Evolutionary conservation across 768 basidiomycete genomes (phyloP).

Genomic region (Hemileccinum impolitum): DNA sequence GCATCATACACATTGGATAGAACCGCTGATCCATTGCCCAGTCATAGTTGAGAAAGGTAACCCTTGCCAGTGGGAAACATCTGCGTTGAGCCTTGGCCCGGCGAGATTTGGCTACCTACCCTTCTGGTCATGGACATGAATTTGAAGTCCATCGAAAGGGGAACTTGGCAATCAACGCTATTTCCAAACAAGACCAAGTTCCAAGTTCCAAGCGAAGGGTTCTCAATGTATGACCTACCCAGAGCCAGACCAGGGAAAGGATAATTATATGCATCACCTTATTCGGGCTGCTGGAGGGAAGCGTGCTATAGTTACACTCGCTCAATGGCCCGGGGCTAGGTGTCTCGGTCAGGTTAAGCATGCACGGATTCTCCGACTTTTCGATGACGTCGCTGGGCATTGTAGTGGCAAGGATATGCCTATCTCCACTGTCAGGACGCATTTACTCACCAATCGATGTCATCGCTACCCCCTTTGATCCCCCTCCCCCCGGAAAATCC

Average conservation of each 20-base stretch:
- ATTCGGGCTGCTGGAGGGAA: constrained; percentile 21
- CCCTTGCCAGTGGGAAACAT: constrained; percentile 4
- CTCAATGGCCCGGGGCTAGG: too few relatives aligned
- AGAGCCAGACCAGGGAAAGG: background rate
- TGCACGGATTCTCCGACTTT: background rate
- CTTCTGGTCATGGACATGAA: constrained; percentile 47
- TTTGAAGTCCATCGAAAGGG: constrained; percentile 39
- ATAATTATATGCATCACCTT: constrained; percentile 35
- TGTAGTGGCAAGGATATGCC: background rate
- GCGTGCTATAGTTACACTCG: background rate
- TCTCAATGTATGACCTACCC: constrained; percentile 47
- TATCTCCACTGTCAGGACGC: too few relatives aligned
- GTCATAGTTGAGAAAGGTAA: constrained; percentile 20
- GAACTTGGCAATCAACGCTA: constrained; percentile 52
- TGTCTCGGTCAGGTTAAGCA: background rate
- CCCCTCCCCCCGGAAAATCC: too few relatives aligned
- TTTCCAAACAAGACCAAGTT: constrained; percentile 53
- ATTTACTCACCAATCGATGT: too few relatives aligned
- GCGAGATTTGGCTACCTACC: constrained; percentile 33
- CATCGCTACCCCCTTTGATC: too few relatives aligned
- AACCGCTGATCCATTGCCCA: constrained; percentile 23
- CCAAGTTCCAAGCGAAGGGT: constrained; percentile 50
- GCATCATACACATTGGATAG: background rate
- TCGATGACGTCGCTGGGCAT: constrained; percentile 1
- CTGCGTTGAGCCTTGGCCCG: too few relatives aligned